Percentiles rank a stretch among this genome's conserved stretches.
Evolutionary conservation across 345 rosid species (phyloP).

Genomic region (Murraya paniculata): DNA sequence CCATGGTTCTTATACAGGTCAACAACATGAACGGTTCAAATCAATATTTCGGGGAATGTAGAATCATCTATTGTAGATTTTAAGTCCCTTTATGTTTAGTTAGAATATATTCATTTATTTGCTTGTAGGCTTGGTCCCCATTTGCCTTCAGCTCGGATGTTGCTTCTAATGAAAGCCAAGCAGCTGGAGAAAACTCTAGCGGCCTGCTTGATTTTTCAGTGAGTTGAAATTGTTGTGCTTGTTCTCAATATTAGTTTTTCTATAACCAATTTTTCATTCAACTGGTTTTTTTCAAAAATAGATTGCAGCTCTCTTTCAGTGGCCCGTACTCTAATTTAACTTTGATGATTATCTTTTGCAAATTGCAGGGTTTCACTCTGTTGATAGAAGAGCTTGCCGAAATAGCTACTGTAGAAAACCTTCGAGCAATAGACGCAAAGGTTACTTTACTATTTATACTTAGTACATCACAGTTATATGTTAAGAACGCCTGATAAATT

Average conservation of each 20-base stretch:
- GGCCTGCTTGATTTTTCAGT: constrained; percentile 36
- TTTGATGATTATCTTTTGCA: constrained; percentile 11
- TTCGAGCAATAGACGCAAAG: constrained; percentile 39
- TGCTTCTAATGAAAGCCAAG: constrained; percentile 31
- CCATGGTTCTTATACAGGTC: neutral
- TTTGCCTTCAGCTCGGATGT: constrained; percentile 45
- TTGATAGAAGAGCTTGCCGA: constrained; percentile 51
- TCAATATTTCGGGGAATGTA: neutral
- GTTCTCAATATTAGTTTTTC: neutral
- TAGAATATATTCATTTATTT: constrained; percentile 8
- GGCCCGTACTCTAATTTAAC: neutral
- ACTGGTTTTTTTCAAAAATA: neutral
- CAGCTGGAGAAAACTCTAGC: constrained; percentile 32
- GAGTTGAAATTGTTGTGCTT: constrained; percentile 20
- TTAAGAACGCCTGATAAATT: neutral
- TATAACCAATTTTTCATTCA: neutral
- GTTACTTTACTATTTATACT: constrained; percentile 30
- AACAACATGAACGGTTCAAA: neutral
- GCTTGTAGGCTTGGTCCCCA: constrained; percentile 65
- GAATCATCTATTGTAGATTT: constrained; percentile 5
- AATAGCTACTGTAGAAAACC: constrained; percentile 25
- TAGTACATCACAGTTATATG: neutral
- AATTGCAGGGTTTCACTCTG: constrained; percentile 56
- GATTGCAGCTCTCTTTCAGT: neutral
- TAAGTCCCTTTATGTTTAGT: constrained; percentile 13